These are phyloP conservation scores for Rhizopus sp. DNA, from an alignment of 371 early-diverging fungal genomes.

Conservation along the genomic window DNA sequence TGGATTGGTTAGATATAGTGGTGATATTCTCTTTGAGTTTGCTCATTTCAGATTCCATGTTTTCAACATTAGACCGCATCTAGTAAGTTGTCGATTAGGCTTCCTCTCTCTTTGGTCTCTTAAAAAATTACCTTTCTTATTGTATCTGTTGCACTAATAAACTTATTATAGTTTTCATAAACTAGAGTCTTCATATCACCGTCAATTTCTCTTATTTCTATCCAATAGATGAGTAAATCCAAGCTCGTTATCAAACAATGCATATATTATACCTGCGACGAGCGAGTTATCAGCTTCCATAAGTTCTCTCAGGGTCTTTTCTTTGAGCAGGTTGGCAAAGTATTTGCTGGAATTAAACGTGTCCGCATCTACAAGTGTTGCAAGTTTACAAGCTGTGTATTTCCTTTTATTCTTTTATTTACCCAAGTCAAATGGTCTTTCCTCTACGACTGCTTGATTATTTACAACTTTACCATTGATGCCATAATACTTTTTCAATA, in stretches of 20 bases:
- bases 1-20: conserved; percentile 60
- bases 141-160: conserved; percentile 92
- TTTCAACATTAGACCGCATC: conserved; percentile 78
- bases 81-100: conserved; percentile 19
- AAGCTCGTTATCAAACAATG: background rate
- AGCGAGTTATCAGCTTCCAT: conserved; percentile 75
- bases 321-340: conserved; percentile 69
- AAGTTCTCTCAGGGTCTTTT: conserved; percentile 67
- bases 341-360: conserved; percentile 77
- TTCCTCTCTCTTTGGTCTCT: background rate
- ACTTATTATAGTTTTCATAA: conserved; percentile 95
- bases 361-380: conserved; percentile 48
- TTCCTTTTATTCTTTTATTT: conserved; percentile 2
- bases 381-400: too few relatives aligned
- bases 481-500: conserved; percentile 47
- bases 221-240: background rate
- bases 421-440: conserved; percentile 40
- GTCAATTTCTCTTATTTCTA: conserved; percentile 85
- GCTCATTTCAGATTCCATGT: conserved; percentile 80
- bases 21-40: conserved; percentile 70
- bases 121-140: conserved; percentile 60
- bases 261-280: conserved; percentile 52
- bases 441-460: conserved; percentile 9
- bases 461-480: conserved; percentile 12
- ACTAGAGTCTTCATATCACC: conserved; percentile 97